Percentiles rank a stretch among this genome's conserved stretches.
Conservation (phyloP, 2,329 filamentous ascomycete species). For the Ceratocystis ficicola region DNA sequence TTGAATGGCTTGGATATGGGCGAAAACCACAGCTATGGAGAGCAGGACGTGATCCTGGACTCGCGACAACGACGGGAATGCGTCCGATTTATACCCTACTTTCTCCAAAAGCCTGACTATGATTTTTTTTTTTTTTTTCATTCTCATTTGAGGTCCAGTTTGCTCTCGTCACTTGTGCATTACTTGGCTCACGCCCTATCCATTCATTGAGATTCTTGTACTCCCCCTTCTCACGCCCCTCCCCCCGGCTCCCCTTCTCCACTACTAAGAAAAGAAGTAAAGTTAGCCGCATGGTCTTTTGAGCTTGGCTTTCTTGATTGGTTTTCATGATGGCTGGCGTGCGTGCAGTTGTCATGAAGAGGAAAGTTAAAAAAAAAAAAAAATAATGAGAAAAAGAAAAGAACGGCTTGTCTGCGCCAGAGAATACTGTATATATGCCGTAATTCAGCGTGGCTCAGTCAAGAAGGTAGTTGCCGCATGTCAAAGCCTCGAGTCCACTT, state of each 20-base stretch:
- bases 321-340: not conserved
- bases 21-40: not conserved
- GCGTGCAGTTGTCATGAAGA: not conserved
- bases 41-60: not conserved
- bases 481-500: too few relatives aligned
- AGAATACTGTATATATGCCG: too few relatives aligned
- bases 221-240: not conserved
- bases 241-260: not conserved
- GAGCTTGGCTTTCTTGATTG: not conserved
- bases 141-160: not conserved
- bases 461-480: too few relatives aligned
- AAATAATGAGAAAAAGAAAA: not conserved
- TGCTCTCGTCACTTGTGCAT: not conserved
- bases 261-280: not conserved
- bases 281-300: slow-evolving; percentile 1
- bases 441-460: too few relatives aligned
- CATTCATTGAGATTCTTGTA: not conserved
- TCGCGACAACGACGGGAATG: not conserved
- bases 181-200: not conserved
- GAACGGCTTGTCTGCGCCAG: not conserved
- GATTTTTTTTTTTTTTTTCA: not conserved
- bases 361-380: not conserved
- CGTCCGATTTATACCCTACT: not conserved
- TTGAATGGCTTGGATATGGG: not conserved
- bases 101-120: not conserved